These are phyloP conservation scores for Trichophyton verrucosum DNA, from an alignment of 2,329 filamentous ascomycete genomes.

Conservation along the genomic window DNA sequence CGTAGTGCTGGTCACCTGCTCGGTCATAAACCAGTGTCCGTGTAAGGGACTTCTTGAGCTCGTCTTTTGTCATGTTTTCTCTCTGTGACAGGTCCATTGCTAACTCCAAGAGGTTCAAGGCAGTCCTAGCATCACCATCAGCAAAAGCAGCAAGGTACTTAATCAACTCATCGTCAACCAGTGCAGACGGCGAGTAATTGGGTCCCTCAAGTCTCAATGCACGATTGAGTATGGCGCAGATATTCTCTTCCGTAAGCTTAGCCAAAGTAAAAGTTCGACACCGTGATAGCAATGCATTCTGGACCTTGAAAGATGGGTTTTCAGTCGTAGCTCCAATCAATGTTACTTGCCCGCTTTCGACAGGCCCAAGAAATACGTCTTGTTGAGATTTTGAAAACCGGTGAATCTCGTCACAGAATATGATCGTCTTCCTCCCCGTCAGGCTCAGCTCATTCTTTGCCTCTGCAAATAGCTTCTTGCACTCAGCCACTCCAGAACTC, in stretches of 20 bases:
- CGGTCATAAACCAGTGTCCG: slow-evolving; percentile 92
- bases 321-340: slow-evolving; percentile 93
- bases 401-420: slow-evolving; percentile 97
- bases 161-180: slow-evolving; percentile 68
- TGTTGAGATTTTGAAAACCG: slow-evolving; percentile 85
- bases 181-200: slow-evolving; percentile 34
- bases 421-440: slow-evolving; percentile 80
- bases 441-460: slow-evolving; percentile 66
- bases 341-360: slow-evolving; percentile 81
- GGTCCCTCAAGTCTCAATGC: slow-evolving; percentile 54
- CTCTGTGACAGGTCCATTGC: slow-evolving; percentile 63
- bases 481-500: slow-evolving; percentile 72
- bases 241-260: slow-evolving; percentile 59
- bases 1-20: slow-evolving; percentile 91
- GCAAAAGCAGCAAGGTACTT: slow-evolving; percentile 72
- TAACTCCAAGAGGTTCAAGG: slow-evolving; percentile 81
- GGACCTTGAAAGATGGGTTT: slow-evolving; percentile 89
- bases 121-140: slow-evolving; percentile 86
- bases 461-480: slow-evolving; percentile 82
- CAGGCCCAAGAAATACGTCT: slow-evolving; percentile 84
- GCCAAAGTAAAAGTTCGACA: slow-evolving; percentile 82
- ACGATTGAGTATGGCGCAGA: slow-evolving; percentile 61
- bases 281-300: slow-evolving; percentile 72
- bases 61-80: slow-evolving; percentile 55
- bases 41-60: slow-evolving; percentile 71